Base-by-base conservation (phyloP, 495 filamentous ascomycete species). In the Daldinia caldariorum region DNA sequence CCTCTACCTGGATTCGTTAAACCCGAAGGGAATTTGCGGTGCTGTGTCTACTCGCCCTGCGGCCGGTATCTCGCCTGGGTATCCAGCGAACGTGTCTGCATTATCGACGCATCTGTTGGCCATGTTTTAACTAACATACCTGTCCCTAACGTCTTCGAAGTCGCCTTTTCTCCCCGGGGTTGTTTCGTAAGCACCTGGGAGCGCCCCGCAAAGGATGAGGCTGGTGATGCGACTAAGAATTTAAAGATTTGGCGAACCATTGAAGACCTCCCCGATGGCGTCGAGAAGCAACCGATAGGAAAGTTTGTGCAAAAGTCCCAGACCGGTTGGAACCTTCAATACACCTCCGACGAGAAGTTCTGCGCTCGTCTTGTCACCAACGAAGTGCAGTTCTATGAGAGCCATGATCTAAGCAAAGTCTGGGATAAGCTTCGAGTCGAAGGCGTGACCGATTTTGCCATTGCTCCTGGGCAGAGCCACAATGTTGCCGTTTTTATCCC, bases 101-200 rank as follows among this genome's bases (percentile, higher is more conserved):
- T 97, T 72, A 81, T 93, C 67, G 92, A 97, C 77, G 87, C 93
- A 66, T 92, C 91, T 38, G 85, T 88, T 67, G 95, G 94, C 68
- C 85, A 92, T 78, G 80, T 91, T 66, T 79, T 97, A 71, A 87
- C 91, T 69, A 90, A 85, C 37, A 86, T 99, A 41, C 84, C 88
- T 43, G 87, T 92, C 34, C 79, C 90, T 31, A 93, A 93, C 75
- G 94, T 97, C 57, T 97, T 91, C 82, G 96, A 99, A 70, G 81
- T 99, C 68, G 91, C 91, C 60, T 99, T 99, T 80, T 98, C 95
- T 16, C 94, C 94, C 32, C 86, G 89, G 51, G 95, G 96, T 54
- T 94, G 91, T 61, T 98, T 90, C 82, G 82, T 97, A 73, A 97
- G 96, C 79, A 98, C 95, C 20, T 97, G 95, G 96, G 94, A 99